Percentiles rank a stretch among this genome's conserved stretches.
phyloP scores from a whole-genome alignment of 495 filamentous ascomycete species.

The Neurospora sp. region DNA sequence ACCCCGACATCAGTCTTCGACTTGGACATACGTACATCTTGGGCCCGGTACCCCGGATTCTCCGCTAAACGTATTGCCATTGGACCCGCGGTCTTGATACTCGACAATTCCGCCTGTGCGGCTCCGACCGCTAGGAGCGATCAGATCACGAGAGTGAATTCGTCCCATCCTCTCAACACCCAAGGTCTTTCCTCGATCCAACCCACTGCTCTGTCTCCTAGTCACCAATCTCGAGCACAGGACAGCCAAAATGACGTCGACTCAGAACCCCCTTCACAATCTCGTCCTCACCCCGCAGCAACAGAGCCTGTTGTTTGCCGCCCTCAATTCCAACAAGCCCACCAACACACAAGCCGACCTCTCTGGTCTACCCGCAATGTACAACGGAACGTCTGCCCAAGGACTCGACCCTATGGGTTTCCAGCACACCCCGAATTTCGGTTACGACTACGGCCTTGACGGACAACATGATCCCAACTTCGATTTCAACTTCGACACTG shows the following conservation, averaged over 20 bases:
- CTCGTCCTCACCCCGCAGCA: slow-evolving; percentile 69
- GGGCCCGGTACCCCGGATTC: neutral
- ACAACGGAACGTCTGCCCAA: slow-evolving; percentile 44
- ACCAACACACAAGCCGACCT: slow-evolving; percentile 30
- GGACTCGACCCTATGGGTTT: slow-evolving; percentile 24
- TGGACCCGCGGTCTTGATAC: neutral
- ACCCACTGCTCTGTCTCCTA: neutral
- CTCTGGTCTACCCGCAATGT: slow-evolving; percentile 35
- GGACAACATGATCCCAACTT: slow-evolving; percentile 37
- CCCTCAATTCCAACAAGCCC: slow-evolving; percentile 66
- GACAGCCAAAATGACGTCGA: slow-evolving; percentile 36
- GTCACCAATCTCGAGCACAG: slow-evolving; percentile 6
- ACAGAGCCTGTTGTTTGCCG: slow-evolving; percentile 78
- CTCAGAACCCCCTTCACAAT: slow-evolving; percentile 29
- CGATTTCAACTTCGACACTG: slow-evolving; percentile 58
- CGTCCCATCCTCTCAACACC: neutral
- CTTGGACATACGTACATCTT: neutral
- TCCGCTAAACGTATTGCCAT: neutral
- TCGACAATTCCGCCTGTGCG: neutral
- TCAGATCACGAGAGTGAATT: neutral
- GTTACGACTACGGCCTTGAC: slow-evolving; percentile 56
- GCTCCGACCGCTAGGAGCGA: neutral
- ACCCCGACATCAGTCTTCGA: neutral
- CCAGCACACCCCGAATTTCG: slow-evolving; percentile 68
- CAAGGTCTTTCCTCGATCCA: neutral